These are phyloP conservation scores for Didymella lethalis DNA, from an alignment of 2,329 filamentous ascomycete species.

Conservation along the genomic window DNA sequence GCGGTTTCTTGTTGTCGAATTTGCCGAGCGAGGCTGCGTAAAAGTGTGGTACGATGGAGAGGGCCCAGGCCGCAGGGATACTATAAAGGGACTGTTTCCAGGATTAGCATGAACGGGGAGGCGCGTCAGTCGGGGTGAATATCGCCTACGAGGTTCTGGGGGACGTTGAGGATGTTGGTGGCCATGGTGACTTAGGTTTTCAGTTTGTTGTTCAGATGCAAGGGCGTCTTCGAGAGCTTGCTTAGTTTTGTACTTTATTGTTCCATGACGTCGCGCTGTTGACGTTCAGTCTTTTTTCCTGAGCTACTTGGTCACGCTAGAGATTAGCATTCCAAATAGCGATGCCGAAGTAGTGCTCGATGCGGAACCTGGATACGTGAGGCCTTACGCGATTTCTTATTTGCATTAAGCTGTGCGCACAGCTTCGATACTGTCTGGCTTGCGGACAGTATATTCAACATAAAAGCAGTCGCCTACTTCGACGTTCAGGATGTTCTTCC, in stretches of 20 bases:
- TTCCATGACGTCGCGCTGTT: slow-evolving; percentile 4
- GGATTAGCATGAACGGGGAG: too few species aligned
- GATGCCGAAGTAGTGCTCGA: not conserved
- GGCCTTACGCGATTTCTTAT: not conserved
- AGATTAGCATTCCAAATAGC: slow-evolving; percentile 10
- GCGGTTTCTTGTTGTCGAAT: slow-evolving; percentile 15
- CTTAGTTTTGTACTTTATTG: not conserved
- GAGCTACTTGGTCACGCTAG: slow-evolving; percentile 7
- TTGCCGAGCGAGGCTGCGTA: slow-evolving; percentile 13
- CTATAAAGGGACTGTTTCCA: slow-evolving; percentile 1
- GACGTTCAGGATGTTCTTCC: not conserved
- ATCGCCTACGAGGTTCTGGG: slow-evolving; percentile 8
- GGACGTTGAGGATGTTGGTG: slow-evolving; percentile 6
- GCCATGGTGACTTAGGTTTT: slow-evolving; percentile 2
- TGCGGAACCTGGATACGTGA: not conserved
- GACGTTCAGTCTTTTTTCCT: slow-evolving; percentile 1
- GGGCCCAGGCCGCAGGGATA: slow-evolving; percentile 8
- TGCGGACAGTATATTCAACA: too few species aligned
- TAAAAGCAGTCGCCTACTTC: too few species aligned
- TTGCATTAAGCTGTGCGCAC: not conserved
- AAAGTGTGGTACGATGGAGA: slow-evolving; percentile 12
- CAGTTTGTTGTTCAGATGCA: not conserved
- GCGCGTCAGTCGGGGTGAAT: too few species aligned
- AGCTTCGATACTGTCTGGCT: too few species aligned
- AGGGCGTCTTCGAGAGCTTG: not conserved